A percentile compares a stretch with the other conserved stretches of the same genome.
These are phyloP conservation scores for Melampsora americana DNA, from an alignment of 1,284 basidiomycete genomes.

Conservation along the genomic window DNA sequence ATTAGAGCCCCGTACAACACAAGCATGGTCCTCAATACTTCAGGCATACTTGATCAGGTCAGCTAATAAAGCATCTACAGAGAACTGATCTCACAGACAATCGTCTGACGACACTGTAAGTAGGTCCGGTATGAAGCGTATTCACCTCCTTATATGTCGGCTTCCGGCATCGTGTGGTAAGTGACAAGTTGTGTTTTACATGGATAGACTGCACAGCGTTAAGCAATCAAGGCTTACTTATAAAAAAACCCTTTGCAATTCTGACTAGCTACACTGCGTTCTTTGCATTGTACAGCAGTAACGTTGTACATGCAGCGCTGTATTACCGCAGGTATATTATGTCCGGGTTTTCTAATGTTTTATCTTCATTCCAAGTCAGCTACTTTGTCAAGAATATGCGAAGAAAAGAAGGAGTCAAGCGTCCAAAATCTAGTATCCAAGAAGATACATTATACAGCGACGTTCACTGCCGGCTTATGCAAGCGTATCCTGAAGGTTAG, in stretches of 20 bases:
- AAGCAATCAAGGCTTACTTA: too few species aligned
- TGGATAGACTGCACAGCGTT: constrained; percentile 46
- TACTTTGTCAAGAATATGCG: not conserved
- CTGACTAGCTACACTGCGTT: constrained; percentile 53
- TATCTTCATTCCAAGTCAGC: not conserved
- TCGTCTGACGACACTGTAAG: not conserved
- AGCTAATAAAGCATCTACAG: not conserved
- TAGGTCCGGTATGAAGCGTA: constrained; percentile 47
- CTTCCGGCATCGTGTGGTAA: constrained; percentile 38
- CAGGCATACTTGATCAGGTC: constrained; percentile 29
- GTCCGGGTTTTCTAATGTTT: constrained; percentile 51
- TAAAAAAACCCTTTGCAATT: too few species aligned
- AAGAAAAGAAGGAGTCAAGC: not conserved
- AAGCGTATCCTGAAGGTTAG: constrained; percentile 50
- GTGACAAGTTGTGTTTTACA: constrained; percentile 27
- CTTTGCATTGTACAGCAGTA: constrained; percentile 55
- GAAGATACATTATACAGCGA: constrained; percentile 45
- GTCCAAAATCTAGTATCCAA: constrained; percentile 36
- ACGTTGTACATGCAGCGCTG: constrained; percentile 55
- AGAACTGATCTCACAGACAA: too few species aligned
- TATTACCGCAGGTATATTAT: constrained; percentile 57
- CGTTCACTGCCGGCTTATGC: constrained; percentile 54
- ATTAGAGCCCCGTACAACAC: constrained; percentile 27
- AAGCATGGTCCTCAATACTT: constrained; percentile 14
- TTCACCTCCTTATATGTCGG: constrained; percentile 48